phyloP scores from a whole-genome alignment of 176 grass and related monocot genomes.

The Ampelocalamus luodianensis region DNA sequence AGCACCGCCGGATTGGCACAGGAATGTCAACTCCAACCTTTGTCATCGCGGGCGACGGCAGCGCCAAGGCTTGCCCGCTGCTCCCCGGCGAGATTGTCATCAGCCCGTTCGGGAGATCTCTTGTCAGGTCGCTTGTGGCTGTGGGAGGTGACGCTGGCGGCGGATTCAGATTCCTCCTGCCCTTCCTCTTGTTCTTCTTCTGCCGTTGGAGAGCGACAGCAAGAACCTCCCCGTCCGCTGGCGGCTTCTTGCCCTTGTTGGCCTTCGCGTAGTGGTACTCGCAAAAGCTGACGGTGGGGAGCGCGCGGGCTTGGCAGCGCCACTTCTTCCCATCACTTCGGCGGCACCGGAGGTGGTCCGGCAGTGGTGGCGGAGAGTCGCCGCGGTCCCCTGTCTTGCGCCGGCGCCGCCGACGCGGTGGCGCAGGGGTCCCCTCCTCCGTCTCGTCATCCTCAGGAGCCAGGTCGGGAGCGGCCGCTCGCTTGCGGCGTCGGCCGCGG shows the following conservation, averaged over 20 bases:
- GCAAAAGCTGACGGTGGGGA: conserved; percentile 80
- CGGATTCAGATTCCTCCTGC: conserved; percentile 40
- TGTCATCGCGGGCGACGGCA: conserved; percentile 28
- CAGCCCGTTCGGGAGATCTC: conserved; percentile 89
- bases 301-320: conserved; percentile 67
- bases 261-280: conserved; percentile 72
- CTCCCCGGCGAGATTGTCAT: conserved; percentile 87
- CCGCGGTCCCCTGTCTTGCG: conserved; percentile 41
- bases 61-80: conserved; percentile 25
- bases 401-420: conserved; percentile 45
- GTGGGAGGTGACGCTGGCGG: conserved; percentile 26
- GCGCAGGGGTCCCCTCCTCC: conserved; percentile 48
- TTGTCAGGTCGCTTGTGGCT: conserved; percentile 54
- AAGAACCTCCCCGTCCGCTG: conserved; percentile 56
- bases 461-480: conserved; percentile 27
- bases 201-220: conserved; percentile 55
- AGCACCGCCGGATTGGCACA: conserved; percentile 52
- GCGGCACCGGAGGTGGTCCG: conserved; percentile 81
- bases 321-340: conserved; percentile 91
- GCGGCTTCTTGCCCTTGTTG: conserved; percentile 63
- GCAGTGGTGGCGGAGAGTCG: conserved; percentile 51
- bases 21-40: conserved; percentile 83
- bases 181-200: conserved; percentile 52
- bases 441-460: conserved; percentile 42
- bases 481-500: conserved; percentile 51